Percentiles rank a stretch among this genome's conserved stretches.
Conservation (phyloP, 345 rosid genomes). For the Corymbia maculata region DNA sequence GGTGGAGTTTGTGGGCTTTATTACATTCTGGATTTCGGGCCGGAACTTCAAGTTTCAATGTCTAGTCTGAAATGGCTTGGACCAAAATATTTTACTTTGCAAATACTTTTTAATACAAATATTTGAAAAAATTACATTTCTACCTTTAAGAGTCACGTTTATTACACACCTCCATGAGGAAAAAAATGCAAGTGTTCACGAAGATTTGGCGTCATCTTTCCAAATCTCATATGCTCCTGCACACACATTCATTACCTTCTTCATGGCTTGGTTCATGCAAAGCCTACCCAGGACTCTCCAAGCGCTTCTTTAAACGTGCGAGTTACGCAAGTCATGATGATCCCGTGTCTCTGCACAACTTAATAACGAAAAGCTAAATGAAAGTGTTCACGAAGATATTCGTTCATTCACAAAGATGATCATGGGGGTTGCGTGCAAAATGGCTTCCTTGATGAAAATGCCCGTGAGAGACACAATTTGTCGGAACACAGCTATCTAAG, state of each 20-base stretch:
- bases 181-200: too few relatives aligned
- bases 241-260: background rate
- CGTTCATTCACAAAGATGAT: conserved; percentile 54
- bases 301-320: background rate
- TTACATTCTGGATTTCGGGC: too few relatives aligned
- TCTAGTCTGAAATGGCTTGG: too few relatives aligned
- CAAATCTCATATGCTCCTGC: background rate
- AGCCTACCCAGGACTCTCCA: background rate
- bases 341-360: conserved; percentile 28
- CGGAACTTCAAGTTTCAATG: too few relatives aligned
- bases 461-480: conserved; percentile 37
- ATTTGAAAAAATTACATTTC: too few relatives aligned
- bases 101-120: too few relatives aligned
- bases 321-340: background rate
- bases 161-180: too few relatives aligned
- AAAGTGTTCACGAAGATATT: conserved; percentile 29
- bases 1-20: too few relatives aligned
- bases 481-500: conserved; percentile 67
- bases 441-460: conserved; percentile 27
- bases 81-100: too few relatives aligned
- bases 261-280: background rate
- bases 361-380: conserved; percentile 19
- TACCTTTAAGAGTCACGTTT: too few relatives aligned
- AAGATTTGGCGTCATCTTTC: too few relatives aligned
- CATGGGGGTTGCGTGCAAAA: conserved; percentile 14